Conservation (phyloP, 1,284 basidiomycete genomes). For the Trichosporon ovoides region DNA sequence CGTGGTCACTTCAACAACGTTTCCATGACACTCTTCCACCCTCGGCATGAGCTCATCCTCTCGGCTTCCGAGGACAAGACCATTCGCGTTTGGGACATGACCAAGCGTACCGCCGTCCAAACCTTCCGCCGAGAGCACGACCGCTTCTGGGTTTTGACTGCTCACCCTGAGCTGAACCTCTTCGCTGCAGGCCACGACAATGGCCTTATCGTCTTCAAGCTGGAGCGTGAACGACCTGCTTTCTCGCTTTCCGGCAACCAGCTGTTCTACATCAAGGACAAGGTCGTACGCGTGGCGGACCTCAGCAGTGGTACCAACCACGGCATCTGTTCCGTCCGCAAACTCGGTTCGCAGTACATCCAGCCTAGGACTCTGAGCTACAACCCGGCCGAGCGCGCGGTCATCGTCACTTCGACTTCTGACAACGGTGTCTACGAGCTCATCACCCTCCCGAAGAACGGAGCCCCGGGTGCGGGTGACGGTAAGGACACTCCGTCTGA, state of each 20-base stretch:
- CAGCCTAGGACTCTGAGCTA: constrained; percentile 93
- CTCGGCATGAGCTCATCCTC: constrained; percentile 88
- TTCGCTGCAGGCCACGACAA: constrained; percentile 98
- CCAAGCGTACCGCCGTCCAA: constrained; percentile 93
- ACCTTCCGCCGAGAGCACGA: constrained; percentile 97
- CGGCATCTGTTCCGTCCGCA: constrained; percentile 85
- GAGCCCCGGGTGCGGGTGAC: constrained; percentile 42
- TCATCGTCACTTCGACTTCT: constrained; percentile 85
- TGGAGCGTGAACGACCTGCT: constrained; percentile 95
- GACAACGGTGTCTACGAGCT: constrained; percentile 93
- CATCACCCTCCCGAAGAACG: constrained; percentile 67
- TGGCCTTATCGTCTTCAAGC: constrained; percentile 98
- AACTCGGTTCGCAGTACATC: constrained; percentile 92
- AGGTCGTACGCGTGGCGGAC: constrained; percentile 94
- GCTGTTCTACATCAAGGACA: constrained; percentile 95
- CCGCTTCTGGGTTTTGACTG: constrained; percentile 95
- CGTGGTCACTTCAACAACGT: constrained; percentile 99
- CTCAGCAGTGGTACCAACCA: constrained; percentile 85
- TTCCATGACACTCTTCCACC: constrained; percentile 91
- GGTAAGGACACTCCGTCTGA: constrained; percentile 62
- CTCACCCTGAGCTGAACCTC: constrained; percentile 94
- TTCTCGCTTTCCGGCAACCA: constrained; percentile 89
- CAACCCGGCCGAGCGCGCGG: constrained; percentile 94
- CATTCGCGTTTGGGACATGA: constrained; percentile 80
- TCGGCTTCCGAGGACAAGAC: constrained; percentile 75